Evolutionary conservation across 73 alveolate species (phyloP), one percentile per base, ranked within the genome.

Genomic region (Breviolum minutum): DNA sequence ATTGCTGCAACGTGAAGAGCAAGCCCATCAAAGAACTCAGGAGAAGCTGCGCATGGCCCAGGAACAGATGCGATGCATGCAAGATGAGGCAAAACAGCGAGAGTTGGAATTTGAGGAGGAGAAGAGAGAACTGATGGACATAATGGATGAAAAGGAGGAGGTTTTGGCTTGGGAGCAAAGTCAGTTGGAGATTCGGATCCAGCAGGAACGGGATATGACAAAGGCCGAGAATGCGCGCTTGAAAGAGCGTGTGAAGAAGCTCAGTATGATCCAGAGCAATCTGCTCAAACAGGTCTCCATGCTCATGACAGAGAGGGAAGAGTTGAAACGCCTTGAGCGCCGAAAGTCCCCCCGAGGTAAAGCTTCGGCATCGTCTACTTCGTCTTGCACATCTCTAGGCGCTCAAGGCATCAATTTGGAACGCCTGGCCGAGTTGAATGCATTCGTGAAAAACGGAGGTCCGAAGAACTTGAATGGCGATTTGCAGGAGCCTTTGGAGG

Each of bases 31-130:
- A 81, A 81, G 90, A 81, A 81, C 90, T 22, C 71, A 81, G 90
- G 90, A 81, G 69, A 81, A 81, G 90, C 90, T 81, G 40, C 90
- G 90, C 90, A 40, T 81, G 90, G 90, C 32, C 20, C 90, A 81
- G 60, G 90, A 81, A 69, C 90, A 81, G 90, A 81, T 81, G 90
- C 68, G 90, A 40, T 3, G 90, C 10, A 81, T 81, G 90, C 90
- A 81, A 22, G 90, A 81, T 81, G 90, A 81, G 48, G 12, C 54
- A 12, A 66, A 22, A 19, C 66, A 48, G 70, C 24, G 90, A 81
- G 90, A 81, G 90, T 81, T 81, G 90, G 90, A 81, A 32, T 81
- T 81, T 81, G 90, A 81, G 70, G 90, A 81, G 90, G 90, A 81
- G 69, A 81, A 81, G 90, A 40, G 69, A 22, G 90, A 81, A 69